Conservation (phyloP, 192 early-diverging fungal genomes). For the Entomortierella beljakovae region DNA sequence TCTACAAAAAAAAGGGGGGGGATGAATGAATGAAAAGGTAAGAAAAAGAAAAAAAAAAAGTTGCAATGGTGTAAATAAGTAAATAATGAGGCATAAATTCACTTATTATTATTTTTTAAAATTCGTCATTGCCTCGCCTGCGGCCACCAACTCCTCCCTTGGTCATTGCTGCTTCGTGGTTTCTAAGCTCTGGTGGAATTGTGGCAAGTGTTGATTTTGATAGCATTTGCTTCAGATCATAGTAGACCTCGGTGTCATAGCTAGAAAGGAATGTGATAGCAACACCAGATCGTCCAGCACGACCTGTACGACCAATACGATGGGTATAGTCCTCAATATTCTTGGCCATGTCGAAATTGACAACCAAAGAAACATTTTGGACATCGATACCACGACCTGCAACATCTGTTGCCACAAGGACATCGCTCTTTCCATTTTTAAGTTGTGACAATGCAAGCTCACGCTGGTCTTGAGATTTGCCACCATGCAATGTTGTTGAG, state of each 20-base stretch:
- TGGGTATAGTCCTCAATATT: slow-evolving; percentile 99
- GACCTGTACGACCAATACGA: slow-evolving; percentile 97
- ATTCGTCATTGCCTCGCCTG: slow-evolving; percentile 66
- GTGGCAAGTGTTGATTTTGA: slow-evolving; percentile 80
- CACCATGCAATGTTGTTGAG: slow-evolving; percentile 90
- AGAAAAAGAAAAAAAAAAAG: too few relatives aligned
- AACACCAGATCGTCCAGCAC: slow-evolving; percentile 92
- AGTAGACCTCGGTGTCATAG: slow-evolving; percentile 89
- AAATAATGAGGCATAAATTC: not conserved
- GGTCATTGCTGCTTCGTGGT: slow-evolving; percentile 86
- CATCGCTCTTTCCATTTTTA: slow-evolving; percentile 83
- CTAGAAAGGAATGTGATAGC: slow-evolving; percentile 90
- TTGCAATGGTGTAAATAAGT: too few relatives aligned
- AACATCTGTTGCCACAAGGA: slow-evolving; percentile 98
- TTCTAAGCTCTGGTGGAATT: slow-evolving; percentile 86
- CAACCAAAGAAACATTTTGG: slow-evolving; percentile 94
- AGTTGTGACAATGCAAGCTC: slow-evolving; percentile 87
- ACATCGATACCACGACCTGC: slow-evolving; percentile 99
- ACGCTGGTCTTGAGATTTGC: slow-evolving; percentile 98
- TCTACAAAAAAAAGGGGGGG: slow-evolving; percentile 41
- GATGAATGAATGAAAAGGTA: slow-evolving; percentile 20
- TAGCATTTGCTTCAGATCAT: slow-evolving; percentile 81
- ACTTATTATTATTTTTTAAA: slow-evolving; percentile 16
- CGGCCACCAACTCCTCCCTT: slow-evolving; percentile 72
- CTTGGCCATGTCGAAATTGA: slow-evolving; percentile 99